Evolutionary conservation across 1,284 basidiomycete genomes (phyloP).

Genomic region (Ceratobasidium sp.): DNA sequence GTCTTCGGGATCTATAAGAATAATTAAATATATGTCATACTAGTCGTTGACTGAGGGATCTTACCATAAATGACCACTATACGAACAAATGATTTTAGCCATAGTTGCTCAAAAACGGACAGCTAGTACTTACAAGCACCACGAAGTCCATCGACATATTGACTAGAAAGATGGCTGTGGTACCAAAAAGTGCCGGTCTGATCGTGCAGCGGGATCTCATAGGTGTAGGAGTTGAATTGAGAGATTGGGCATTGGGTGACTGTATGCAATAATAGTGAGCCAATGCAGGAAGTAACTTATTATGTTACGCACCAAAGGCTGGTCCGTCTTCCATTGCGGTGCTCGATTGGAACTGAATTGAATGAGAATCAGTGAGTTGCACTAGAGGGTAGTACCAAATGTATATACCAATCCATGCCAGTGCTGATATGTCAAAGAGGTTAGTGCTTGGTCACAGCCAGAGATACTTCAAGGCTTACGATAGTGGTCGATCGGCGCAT

Average conservation of each 20-base stretch:
- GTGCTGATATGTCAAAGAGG: neutral
- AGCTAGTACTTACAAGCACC: neutral
- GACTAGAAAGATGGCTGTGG: slow-evolving; percentile 18
- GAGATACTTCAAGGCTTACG: neutral
- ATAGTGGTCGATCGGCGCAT: slow-evolving; percentile 19
- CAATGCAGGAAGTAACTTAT: neutral
- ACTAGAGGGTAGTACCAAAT: no score
- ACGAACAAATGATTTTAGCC: neutral
- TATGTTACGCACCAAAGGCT: neutral
- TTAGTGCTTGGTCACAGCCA: neutral
- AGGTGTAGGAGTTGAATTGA: neutral
- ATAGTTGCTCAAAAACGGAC: neutral
- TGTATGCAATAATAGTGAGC: neutral
- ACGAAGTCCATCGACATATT: slow-evolving; percentile 16
- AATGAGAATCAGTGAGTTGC: neutral
- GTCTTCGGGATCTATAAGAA: slow-evolving; percentile 7
- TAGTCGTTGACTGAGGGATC: neutral
- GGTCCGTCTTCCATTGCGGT: slow-evolving; percentile 10
- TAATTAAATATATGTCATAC: neutral
- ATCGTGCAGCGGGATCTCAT: slow-evolving; percentile 7
- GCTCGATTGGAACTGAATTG: slow-evolving; percentile 4
- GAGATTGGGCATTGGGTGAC: slow-evolving; percentile 16
- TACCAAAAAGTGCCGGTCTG: slow-evolving; percentile 12
- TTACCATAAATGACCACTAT: slow-evolving; percentile 16
- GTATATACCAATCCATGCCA: slow-evolving; percentile 13